Conservation (phyloP, 345 rosid species). For the Citropsis articulata region DNA sequence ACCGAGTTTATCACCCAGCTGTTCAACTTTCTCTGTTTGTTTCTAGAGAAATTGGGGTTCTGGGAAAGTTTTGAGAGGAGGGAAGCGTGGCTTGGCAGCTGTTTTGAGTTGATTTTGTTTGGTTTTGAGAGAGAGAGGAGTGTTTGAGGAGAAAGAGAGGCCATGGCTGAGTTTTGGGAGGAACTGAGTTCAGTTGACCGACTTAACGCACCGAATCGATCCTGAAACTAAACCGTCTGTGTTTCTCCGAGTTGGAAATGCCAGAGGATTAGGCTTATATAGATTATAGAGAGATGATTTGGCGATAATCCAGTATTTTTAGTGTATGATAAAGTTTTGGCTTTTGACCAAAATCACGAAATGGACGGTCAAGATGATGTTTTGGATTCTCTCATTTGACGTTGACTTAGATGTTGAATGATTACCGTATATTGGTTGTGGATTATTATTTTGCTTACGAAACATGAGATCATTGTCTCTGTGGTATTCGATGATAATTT, state of each 20-base stretch:
- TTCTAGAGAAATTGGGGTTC: slow-evolving; percentile 32
- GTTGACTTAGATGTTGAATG: not conserved
- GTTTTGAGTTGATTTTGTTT: slow-evolving; percentile 26
- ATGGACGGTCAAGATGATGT: not conserved
- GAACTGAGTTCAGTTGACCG: slow-evolving; percentile 30
- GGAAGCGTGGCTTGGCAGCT: slow-evolving; percentile 15
- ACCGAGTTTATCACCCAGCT: slow-evolving; percentile 41
- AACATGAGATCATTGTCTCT: not conserved
- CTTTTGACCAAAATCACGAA: not conserved
- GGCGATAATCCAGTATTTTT: not conserved
- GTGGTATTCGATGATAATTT: not conserved
- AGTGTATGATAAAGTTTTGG: not conserved
- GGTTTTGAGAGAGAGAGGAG: slow-evolving; percentile 55
- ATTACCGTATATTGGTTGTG: not conserved
- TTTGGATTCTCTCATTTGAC: too few relatives aligned
- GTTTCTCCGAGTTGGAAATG: slow-evolving; percentile 36
- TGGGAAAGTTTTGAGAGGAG: slow-evolving; percentile 26
- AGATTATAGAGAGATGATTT: not conserved
- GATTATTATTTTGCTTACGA: not conserved
- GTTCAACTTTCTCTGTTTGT: slow-evolving; percentile 30
- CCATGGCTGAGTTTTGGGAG: slow-evolving; percentile 54
- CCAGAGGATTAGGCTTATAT: slow-evolving; percentile 9
- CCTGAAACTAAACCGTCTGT: slow-evolving; percentile 2
- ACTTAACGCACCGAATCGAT: slow-evolving; percentile 27
- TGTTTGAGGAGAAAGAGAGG: slow-evolving; percentile 59